Evolutionary conservation across 2,329 filamentous ascomycete species (phyloP), one percentile per base, ranked within the genome.

Genomic region (Periconia digitata): DNA sequence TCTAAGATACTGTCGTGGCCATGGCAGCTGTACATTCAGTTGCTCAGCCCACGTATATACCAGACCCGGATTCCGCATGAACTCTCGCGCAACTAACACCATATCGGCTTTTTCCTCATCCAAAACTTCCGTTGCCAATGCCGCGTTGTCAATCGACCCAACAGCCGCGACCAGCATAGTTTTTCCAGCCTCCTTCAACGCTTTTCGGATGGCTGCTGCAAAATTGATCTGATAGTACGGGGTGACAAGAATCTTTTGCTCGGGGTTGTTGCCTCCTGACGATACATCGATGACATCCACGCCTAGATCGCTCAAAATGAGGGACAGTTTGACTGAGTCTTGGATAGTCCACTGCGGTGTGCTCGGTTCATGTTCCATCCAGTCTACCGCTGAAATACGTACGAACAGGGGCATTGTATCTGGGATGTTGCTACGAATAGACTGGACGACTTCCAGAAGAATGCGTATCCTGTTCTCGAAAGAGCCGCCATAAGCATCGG

Each of bases 21-120:
- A 70, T 3, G 71, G 65, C 29, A 78, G 60, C 42, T 75, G 67
- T 1, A 77, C 72, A 6, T 69, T 72, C 44, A 79, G 50, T 50
- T 71, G 63, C 59, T 71, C 72, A 15, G 75, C 76, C 3, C 76
- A 73, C 27, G 63, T 73, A 24, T 78, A 51, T n/a, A 79, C 76
- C 75, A 76, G 77, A 49, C 76, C 75, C 0, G 76, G 75, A 56
- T 79, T 76, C 8, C 76, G 64, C 64, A 79, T 64, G 49, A 79
- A 79, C 53, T 79, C 76, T 34, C 75, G 67, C 1, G 71, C 76
- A 24, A 79, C 67, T 17, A 79, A 55, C 24, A 78, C 68, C 1
- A 71, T 69, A 63, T 79, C 76, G 0, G 76, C 64, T 62, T 15
- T 62, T 8, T 50, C 43, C 40, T 63, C 59, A 8, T 36, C 27